Percentiles rank a stretch among this genome's conserved stretches.
Evolutionary conservation across 768 basidiomycete genomes (phyloP).

Genomic region (Lactifluus pinguis): DNA sequence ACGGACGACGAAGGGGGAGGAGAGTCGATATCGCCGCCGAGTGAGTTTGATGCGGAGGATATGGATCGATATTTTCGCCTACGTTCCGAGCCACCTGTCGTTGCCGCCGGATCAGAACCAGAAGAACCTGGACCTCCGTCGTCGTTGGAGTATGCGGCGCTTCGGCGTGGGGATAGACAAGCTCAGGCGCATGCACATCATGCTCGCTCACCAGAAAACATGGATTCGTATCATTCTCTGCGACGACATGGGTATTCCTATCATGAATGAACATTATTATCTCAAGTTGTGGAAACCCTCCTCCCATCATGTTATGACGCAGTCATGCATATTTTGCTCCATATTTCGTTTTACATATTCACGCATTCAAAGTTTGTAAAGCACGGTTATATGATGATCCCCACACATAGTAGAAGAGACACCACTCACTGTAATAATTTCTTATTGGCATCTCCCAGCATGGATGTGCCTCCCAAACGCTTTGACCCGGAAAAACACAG

Average conservation of each 20-base stretch:
- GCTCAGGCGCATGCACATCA: not conserved
- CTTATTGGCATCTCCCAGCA: too few relatives aligned
- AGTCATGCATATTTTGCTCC: too few relatives aligned
- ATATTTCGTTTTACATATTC: too few relatives aligned
- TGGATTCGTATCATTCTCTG: not conserved
- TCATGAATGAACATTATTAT: not conserved
- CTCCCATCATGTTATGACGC: too few relatives aligned
- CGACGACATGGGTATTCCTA: not conserved
- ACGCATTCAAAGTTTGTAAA: too few relatives aligned
- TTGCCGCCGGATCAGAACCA: not conserved
- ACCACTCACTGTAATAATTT: too few relatives aligned
- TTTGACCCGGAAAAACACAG: too few relatives aligned
- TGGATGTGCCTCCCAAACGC: too few relatives aligned
- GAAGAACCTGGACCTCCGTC: not conserved
- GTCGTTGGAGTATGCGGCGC: not conserved
- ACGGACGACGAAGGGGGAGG: constrained; percentile 22
- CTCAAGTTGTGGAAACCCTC: too few relatives aligned
- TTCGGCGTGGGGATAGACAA: not conserved
- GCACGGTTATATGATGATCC: too few relatives aligned
- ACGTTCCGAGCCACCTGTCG: constrained; percentile 22
- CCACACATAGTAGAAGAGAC: too few relatives aligned
- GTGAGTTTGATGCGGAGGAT: constrained; percentile 61
- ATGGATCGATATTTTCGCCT: constrained; percentile 67
- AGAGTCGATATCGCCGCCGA: constrained; percentile 22
- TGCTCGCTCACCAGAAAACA: not conserved